These are phyloP conservation scores for Hevea brasiliensis DNA, from an alignment of 345 rosid genomes.

Conservation along the genomic window DNA sequence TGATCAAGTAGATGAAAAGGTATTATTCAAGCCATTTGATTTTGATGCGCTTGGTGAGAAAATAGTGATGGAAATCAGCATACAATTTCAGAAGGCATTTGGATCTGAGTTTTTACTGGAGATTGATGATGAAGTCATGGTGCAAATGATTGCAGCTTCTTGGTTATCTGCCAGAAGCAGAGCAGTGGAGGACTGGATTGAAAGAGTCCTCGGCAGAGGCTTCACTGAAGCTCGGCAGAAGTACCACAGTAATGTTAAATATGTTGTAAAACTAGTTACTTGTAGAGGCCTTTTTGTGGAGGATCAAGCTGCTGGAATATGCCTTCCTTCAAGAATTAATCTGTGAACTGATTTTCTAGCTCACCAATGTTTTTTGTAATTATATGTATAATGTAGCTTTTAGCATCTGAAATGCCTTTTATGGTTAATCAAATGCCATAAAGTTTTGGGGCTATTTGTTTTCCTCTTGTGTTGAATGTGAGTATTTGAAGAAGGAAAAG, in stretches of 20 bases:
- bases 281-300: conserved; percentile 34
- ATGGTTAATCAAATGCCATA: conserved; percentile 1
- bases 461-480: background rate
- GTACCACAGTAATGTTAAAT: conserved; percentile 19
- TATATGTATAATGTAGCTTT: conserved; percentile 28
- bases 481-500: no score
- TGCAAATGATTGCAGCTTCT: conserved; percentile 51
- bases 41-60: conserved; percentile 55
- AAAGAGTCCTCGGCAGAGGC: conserved; percentile 44
- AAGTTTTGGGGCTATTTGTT: background rate
- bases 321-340: conserved; percentile 46
- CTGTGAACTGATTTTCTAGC: conserved; percentile 18
- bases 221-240: conserved; percentile 42
- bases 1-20: conserved; percentile 48
- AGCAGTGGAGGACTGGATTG: conserved; percentile 53
- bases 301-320: conserved; percentile 36
- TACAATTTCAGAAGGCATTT: conserved; percentile 33
- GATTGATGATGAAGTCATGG: conserved; percentile 48
- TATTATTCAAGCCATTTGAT: conserved; percentile 54
- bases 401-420: conserved; percentile 10
- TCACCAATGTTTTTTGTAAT: conserved; percentile 17
- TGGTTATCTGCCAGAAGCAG: conserved; percentile 44
- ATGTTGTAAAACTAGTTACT: conserved; percentile 40
- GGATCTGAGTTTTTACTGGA: conserved; percentile 48
- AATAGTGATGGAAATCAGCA: conserved; percentile 30